Conservation (phyloP, 495 filamentous ascomycete species). For the Annulohypoxylon moriforme region DNA sequence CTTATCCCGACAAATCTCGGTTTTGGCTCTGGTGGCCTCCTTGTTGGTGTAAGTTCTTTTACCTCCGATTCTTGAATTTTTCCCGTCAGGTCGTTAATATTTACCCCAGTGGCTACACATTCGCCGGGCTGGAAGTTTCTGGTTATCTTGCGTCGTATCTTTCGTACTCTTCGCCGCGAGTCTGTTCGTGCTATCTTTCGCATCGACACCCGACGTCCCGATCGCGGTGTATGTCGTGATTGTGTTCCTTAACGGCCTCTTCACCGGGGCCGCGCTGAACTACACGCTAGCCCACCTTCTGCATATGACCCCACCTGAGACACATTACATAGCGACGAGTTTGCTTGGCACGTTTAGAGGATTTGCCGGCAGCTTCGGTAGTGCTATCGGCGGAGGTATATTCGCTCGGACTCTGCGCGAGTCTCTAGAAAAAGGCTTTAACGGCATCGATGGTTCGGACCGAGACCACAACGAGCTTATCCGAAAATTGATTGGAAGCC, state of each 20-base stretch:
- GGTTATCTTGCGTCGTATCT: constrained; percentile 64
- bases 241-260: constrained; percentile 74
- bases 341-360: constrained; percentile 78
- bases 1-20: constrained; percentile 81
- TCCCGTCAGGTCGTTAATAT: constrained; percentile 19
- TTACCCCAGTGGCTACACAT: constrained; percentile 69
- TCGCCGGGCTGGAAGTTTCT: constrained; percentile 72
- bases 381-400: constrained; percentile 79
- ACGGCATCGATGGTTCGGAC: constrained; percentile 51
- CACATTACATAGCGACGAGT: constrained; percentile 77
- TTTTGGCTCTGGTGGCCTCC: constrained; percentile 75
- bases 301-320: constrained; percentile 68
- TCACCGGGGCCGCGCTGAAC: constrained; percentile 75
- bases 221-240: constrained; percentile 61
- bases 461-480: constrained; percentile 64
- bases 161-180: constrained; percentile 65
- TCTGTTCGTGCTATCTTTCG: constrained; percentile 60
- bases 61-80: background rate
- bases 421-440: constrained; percentile 67
- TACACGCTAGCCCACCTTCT: constrained; percentile 82
- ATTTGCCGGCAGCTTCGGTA: constrained; percentile 80
- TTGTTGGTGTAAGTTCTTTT: constrained; percentile 65
- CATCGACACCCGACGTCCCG: constrained; percentile 61
- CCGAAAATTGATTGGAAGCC: constrained; percentile 73
- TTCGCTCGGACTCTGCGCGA: constrained; percentile 71